Percentiles rank a stretch among this genome's conserved stretches.
phyloP scores from a whole-genome alignment of 2,329 filamentous ascomycete species.

The Penicillium sp. region DNA sequence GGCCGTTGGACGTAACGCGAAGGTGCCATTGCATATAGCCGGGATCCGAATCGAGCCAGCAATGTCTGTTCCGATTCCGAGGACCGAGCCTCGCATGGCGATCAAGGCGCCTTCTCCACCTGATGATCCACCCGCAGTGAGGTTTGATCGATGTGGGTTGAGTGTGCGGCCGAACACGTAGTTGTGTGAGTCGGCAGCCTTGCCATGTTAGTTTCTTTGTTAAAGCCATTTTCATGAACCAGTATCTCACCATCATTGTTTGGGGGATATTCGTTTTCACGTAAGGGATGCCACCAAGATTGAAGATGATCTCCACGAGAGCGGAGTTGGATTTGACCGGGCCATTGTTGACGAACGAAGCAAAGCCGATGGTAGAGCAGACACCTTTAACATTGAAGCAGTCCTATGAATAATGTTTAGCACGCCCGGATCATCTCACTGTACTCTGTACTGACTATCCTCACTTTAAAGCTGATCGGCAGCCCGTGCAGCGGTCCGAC shows the following conservation, averaged over 20 bases:
- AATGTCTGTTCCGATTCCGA: conserved; percentile 67
- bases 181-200: conserved; percentile 57
- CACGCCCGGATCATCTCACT: neutral
- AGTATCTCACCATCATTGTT: conserved; percentile 38
- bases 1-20: conserved; percentile 52
- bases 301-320: conserved; percentile 60
- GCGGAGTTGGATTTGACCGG: conserved; percentile 56
- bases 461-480: conserved; percentile 56
- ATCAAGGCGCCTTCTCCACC: conserved; percentile 69
- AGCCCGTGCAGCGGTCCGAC: conserved; percentile 66
- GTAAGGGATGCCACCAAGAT: conserved; percentile 66
- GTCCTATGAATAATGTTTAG: conserved; percentile 5
- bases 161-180: conserved; percentile 64
- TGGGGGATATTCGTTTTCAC: conserved; percentile 72
- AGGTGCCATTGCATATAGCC: conserved; percentile 54
- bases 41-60: conserved; percentile 50
- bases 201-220: conserved; percentile 42
- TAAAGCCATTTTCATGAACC: no score
- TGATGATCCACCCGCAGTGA: conserved; percentile 66
- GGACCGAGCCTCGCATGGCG: conserved; percentile 59
- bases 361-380: conserved; percentile 55
- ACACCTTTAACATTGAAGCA: conserved; percentile 20
- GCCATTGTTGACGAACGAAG: conserved; percentile 62
- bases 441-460: no score
- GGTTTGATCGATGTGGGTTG: conserved; percentile 63